These are phyloP conservation scores for Yamadazyma kanchanaburiensis DNA, from an alignment of 1,139 yeast genomes.

Conservation along the genomic window DNA sequence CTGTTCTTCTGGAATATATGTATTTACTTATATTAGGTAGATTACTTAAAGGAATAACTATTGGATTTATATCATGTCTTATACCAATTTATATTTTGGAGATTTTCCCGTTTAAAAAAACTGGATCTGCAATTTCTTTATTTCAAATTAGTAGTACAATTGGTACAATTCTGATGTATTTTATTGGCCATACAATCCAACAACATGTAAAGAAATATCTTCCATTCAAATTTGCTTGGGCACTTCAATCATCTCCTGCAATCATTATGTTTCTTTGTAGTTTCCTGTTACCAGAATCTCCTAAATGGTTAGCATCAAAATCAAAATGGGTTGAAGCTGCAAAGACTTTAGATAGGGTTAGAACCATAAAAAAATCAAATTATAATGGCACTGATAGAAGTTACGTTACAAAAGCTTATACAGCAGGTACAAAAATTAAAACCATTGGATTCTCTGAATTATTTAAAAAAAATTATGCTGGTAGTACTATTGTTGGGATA, in stretches of 20 bases:
- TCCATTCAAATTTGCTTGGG: constrained; percentile 25
- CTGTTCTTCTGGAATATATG: constrained; percentile 23
- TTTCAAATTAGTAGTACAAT: constrained; percentile 19
- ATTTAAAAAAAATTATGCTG: constrained; percentile 17
- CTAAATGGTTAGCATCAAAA: constrained; percentile 32
- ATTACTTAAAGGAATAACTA: constrained; percentile 26
- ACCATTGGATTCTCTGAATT: constrained; percentile 18
- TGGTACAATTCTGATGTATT: constrained; percentile 22
- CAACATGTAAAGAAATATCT: constrained; percentile 8
- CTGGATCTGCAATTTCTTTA: constrained; percentile 22
- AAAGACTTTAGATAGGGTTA: constrained; percentile 14
- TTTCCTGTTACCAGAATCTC: constrained; percentile 30
- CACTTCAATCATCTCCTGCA: constrained; percentile 23
- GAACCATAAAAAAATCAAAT: constrained; percentile 10
- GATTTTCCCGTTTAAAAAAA: constrained; percentile 19
- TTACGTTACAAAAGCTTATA: constrained; percentile 25
- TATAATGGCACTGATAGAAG: constrained; percentile 16
- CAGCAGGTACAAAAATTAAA: constrained; percentile 18
- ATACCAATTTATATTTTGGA: constrained; percentile 33
- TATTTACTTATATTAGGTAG: constrained; percentile 26
- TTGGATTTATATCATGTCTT: constrained; percentile 29
- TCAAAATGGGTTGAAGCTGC: constrained; percentile 32
- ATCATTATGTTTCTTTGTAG: constrained; percentile 13
- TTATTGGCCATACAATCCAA: constrained; percentile 18
- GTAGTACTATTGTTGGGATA: constrained; percentile 23